These are phyloP conservation scores for Ogataea zsoltii DNA, from an alignment of 805 yeast species.

Conservation along the genomic window DNA sequence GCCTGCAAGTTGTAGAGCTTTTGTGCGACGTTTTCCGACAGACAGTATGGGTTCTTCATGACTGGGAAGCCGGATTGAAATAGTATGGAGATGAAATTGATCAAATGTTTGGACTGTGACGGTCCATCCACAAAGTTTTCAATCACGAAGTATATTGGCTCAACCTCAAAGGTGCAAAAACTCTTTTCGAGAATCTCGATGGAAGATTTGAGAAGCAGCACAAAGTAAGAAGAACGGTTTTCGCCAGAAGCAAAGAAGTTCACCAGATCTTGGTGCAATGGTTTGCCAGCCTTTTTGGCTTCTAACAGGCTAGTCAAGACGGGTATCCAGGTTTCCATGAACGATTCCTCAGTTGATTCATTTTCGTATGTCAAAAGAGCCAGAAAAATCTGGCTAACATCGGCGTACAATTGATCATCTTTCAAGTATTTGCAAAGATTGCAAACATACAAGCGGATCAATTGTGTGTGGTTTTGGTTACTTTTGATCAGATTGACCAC, in stretches of 20 bases:
- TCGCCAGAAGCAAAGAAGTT: slow-evolving; percentile 3
- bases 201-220: slow-evolving; percentile 2
- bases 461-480: slow-evolving; percentile 16
- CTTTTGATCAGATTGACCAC: slow-evolving; percentile 28
- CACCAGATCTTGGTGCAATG: not conserved
- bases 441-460: slow-evolving; percentile 25
- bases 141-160: not conserved
- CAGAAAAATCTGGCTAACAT: slow-evolving; percentile 30
- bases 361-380: slow-evolving; percentile 15
- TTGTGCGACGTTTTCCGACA: slow-evolving; percentile 16
- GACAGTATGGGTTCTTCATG: not conserved
- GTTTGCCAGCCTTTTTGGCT: not conserved
- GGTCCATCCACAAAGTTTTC: not conserved
- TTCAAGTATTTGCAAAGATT: slow-evolving; percentile 28
- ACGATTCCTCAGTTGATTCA: slow-evolving; percentile 4
- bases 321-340: slow-evolving; percentile 22
- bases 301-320: slow-evolving; percentile 19
- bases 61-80: slow-evolving; percentile 5
- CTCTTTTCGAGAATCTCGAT: slow-evolving; percentile 1
- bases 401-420: slow-evolving; percentile 22
- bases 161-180: not conserved
- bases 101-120: slow-evolving; percentile 1
- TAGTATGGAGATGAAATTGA: slow-evolving; percentile 13
- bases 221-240: too few species aligned
- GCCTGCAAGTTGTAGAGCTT: slow-evolving; percentile 22